Percentiles rank a stretch among this genome's conserved stretches.
Conservation (phyloP, 305 asterid genomes). For the Coffea humblotiana region DNA sequence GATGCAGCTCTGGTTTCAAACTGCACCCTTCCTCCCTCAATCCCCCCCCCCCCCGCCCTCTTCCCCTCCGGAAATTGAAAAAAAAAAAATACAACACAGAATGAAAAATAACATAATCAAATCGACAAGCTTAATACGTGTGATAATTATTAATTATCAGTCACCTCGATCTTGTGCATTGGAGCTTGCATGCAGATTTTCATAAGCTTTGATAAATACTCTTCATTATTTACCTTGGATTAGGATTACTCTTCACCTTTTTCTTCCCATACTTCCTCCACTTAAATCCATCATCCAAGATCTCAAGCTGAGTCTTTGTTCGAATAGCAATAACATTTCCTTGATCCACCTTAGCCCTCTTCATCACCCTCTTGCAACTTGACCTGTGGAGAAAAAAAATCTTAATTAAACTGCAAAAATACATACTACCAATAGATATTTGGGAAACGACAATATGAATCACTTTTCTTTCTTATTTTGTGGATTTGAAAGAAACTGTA, state of each 20-base stretch:
- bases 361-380: constrained; percentile 13
- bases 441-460: neutral
- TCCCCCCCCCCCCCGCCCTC: no score
- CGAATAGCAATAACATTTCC: constrained; percentile 20
- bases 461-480: neutral
- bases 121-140: neutral
- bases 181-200: neutral
- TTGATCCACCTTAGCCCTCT: constrained; percentile 5
- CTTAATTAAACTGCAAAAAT: neutral
- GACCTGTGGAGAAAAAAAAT: neutral
- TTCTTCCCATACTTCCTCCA: constrained; percentile 45
- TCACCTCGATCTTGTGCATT: neutral
- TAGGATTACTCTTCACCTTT: constrained; percentile 28
- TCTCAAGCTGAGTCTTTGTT: constrained; percentile 29
- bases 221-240: constrained; percentile 26
- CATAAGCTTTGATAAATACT: neutral
- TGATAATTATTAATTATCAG: neutral
- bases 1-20: no score
- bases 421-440: neutral
- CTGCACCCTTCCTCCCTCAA: no score
- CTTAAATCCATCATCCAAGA: constrained; percentile 29
- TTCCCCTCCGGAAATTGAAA: neutral
- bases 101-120: neutral
- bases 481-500: neutral
- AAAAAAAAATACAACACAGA: neutral